Base-by-base conservation (phyloP, 2,329 filamentous ascomycete genomes). In the Paracoccidioides lutzii region DNA sequence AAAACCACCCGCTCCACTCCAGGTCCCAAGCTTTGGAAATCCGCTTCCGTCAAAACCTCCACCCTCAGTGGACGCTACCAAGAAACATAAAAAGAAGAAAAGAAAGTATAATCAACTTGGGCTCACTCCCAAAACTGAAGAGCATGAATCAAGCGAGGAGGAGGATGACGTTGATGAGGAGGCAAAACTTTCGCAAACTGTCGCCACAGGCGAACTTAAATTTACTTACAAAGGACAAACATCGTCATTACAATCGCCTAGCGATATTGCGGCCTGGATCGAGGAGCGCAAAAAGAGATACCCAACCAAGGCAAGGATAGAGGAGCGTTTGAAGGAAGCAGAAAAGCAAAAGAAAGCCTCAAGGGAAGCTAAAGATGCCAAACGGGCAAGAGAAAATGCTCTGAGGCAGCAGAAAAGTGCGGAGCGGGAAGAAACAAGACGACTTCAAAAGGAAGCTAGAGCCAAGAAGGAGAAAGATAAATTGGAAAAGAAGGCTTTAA, bases 181-280 rank as follows among this genome's bases (percentile, higher is more conserved):
- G 60, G 63, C 66, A n/a, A 70, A 66, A 51, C 62, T 73, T n/a
- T 70, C 71, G 3, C 59, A 62, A 30, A 57, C 61, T 3, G 60
- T 58, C 40, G 51, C 60, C 2, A 58, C 60, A 5, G 62, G 59
- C 28, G 61, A 69, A 52, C 63, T 79, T 37, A 71, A 74, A 38
- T 77, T 84, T 59, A 78, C 80, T 55, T 80, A 81, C 62, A 75
- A 76, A 60, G 79, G 79, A n/a, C 68, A 76, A 62, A 75, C 78
- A 46, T 67, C 78, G 3, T 77, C 73, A 0, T 67, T 85, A 30
- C 74, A 76, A 54, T 76, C 76, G 5, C 67, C 77, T 14, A 80
- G 81, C 57, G 90, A 96, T 65, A 78, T 96, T 55, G 79, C 82
- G 30, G 81, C 82, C 5, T 97, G 89, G 82, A 81, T 94, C 59